A percentile compares a stretch with the other conserved stretches of the same genome.
Conservation (phyloP, 1,284 basidiomycete species). For the Tilletia horrida region DNA sequence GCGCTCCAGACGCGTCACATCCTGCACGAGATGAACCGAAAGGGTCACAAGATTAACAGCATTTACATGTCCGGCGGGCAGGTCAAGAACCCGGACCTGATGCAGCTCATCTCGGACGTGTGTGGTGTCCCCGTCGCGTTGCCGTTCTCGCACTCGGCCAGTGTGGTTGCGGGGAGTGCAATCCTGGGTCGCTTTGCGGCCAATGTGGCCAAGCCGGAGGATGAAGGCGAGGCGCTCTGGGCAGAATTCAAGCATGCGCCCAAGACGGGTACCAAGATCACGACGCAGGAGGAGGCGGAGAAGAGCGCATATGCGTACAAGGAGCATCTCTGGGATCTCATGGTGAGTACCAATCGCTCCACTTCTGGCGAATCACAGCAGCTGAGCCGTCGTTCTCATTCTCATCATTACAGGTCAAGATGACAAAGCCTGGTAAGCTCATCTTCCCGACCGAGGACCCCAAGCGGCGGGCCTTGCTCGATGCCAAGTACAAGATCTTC, state of each 20-base stretch:
- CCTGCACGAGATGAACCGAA: slow-evolving; percentile 80
- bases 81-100: slow-evolving; percentile 49
- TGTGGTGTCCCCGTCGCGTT: slow-evolving; percentile 80
- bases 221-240: slow-evolving; percentile 6
- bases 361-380: no score
- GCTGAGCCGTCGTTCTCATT: no score
- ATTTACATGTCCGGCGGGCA: slow-evolving; percentile 76
- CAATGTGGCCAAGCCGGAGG: slow-evolving; percentile 58
- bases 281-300: slow-evolving; percentile 58
- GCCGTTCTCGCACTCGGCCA: slow-evolving; percentile 70
- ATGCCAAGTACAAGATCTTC: slow-evolving; percentile 93
- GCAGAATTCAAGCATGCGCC: slow-evolving; percentile 31
- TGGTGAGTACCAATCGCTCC: no score
- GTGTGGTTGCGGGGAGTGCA: slow-evolving; percentile 86
- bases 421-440: slow-evolving; percentile 80
- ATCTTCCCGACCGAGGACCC: slow-evolving; percentile 66
- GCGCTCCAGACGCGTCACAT: slow-evolving; percentile 94
- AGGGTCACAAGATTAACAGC: slow-evolving; percentile 77
- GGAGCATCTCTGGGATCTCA: slow-evolving; percentile 80
- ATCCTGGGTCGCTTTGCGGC: slow-evolving; percentile 88
- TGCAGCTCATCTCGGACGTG: slow-evolving; percentile 73
- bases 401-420: slow-evolving; percentile 64
- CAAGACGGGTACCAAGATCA: slow-evolving; percentile 42
- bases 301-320: slow-evolving; percentile 63
- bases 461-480: slow-evolving; percentile 68